A percentile compares a stretch with the other conserved stretches of the same genome.
Evolutionary conservation across 495 filamentous ascomycete genomes (phyloP).

Genomic region (Copromyces sp.): DNA sequence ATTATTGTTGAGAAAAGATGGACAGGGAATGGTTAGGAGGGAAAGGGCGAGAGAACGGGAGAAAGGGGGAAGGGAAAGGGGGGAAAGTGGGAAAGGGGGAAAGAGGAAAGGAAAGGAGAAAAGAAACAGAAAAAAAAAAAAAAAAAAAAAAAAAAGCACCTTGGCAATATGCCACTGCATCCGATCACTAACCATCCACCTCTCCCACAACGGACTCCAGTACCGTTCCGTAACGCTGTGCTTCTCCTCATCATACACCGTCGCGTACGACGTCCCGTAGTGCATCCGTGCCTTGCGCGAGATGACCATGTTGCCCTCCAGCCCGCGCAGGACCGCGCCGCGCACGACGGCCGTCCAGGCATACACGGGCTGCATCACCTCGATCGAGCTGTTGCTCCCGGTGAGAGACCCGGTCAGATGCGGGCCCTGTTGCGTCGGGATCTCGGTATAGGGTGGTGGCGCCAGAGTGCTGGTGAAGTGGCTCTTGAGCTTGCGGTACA

Average conservation of each 20-base stretch:
- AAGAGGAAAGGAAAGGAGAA: not conserved
- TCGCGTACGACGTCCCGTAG: constrained; percentile 71
- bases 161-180: constrained; percentile 77
- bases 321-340: constrained; percentile 54
- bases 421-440: constrained; percentile 40
- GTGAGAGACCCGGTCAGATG: not conserved
- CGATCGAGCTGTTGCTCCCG: constrained; percentile 30
- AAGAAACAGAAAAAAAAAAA: not conserved
- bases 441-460: constrained; percentile 46
- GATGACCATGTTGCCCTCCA: constrained; percentile 64
- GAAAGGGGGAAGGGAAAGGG: not conserved
- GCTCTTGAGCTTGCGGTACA: constrained; percentile 52
- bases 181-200: constrained; percentile 70
- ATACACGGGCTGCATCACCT: constrained; percentile 68
- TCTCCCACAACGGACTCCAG: constrained; percentile 66
- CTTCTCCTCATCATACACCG: constrained; percentile 60
- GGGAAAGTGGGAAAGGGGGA: not conserved
- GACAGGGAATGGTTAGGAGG: not conserved
- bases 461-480: constrained; percentile 51
- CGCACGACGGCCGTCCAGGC: constrained; percentile 70
- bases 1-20: not conserved
- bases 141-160: constrained; percentile 25
- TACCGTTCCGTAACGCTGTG: constrained; percentile 58
- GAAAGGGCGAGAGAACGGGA: not conserved
- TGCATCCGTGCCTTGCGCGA: constrained; percentile 57